These are phyloP conservation scores for Plasmodium falciparum DNA, from an alignment of 169 alveolate species.

Conservation along the genomic window DNA sequence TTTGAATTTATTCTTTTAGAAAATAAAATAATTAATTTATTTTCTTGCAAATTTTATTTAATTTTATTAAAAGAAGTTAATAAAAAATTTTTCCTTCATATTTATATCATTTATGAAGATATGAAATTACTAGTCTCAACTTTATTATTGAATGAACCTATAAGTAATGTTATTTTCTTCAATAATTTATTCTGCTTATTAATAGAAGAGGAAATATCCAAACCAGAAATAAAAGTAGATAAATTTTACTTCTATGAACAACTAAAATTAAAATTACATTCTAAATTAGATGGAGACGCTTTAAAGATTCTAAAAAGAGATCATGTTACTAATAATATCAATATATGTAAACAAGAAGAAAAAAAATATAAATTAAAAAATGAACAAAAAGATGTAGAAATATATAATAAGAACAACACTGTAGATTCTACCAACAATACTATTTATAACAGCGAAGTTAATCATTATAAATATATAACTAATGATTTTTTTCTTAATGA, in stretches of 20 bases:
- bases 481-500: no score
- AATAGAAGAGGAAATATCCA: conserved; percentile 20
- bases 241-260: conserved; percentile 65
- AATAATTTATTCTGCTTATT: conserved; percentile 48
- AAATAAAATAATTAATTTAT: conserved; percentile 32
- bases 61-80: conserved; percentile 31
- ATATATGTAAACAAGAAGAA: conserved; percentile 16
- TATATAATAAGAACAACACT: not conserved
- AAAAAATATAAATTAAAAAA: not conserved
- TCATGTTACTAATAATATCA: not conserved
- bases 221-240: conserved; percentile 57
- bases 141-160: conserved; percentile 10
- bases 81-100: conserved; percentile 26
- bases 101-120: conserved; percentile 67
- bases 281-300: conserved; percentile 11
- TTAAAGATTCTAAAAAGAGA: conserved; percentile 9
- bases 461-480: conserved; percentile 15
- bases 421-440: conserved; percentile 17
- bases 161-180: conserved; percentile 47
- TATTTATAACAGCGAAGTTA: conserved; percentile 16
- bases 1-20: conserved; percentile 50
- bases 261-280: conserved; percentile 13
- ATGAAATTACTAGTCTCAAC: conserved; percentile 32
- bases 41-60: conserved; percentile 57
- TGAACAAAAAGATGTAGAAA: not conserved